phyloP scores from a whole-genome alignment of 352 stramenopile genomes.

The Globisporangium perplexum region DNA sequence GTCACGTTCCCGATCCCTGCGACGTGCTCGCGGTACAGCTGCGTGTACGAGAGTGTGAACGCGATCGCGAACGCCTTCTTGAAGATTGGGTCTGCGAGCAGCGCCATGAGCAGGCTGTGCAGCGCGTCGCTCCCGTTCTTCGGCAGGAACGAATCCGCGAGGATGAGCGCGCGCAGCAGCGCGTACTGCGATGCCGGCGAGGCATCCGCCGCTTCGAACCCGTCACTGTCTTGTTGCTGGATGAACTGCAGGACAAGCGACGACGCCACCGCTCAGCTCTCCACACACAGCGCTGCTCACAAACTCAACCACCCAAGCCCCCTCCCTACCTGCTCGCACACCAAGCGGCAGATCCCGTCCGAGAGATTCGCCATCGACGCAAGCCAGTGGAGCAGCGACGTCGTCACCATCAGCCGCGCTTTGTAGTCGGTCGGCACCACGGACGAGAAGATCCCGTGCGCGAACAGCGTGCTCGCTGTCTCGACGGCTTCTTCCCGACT shows the following conservation, averaged over 20 bases:
- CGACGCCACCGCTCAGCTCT: not conserved
- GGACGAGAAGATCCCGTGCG: constrained; percentile 71
- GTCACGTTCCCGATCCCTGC: constrained; percentile 64
- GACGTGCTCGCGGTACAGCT: constrained; percentile 74
- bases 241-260: constrained; percentile 3
- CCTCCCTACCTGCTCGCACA: constrained; percentile 62
- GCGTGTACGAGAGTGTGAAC: constrained; percentile 93
- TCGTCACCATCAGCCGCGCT: constrained; percentile 52
- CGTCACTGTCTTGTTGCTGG: constrained; percentile 6
- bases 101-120: constrained; percentile 93
- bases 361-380: constrained; percentile 75
- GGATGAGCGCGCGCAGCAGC: constrained; percentile 71
- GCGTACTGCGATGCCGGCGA: constrained; percentile 26
- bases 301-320: not conserved
- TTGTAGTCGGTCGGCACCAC: constrained; percentile 80
- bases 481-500: constrained; percentile 69
- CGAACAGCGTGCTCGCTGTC: constrained; percentile 54
- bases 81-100: constrained; percentile 96
- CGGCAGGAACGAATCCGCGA: constrained; percentile 78
- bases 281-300: too few relatives aligned
- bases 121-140: constrained; percentile 74
- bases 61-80: constrained; percentile 94
- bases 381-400: constrained; percentile 75
- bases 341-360: constrained; percentile 72
- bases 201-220: constrained; percentile 15